Evolutionary conservation across 768 basidiomycete genomes (phyloP).

Genomic region (Podaxis pistillaris): DNA sequence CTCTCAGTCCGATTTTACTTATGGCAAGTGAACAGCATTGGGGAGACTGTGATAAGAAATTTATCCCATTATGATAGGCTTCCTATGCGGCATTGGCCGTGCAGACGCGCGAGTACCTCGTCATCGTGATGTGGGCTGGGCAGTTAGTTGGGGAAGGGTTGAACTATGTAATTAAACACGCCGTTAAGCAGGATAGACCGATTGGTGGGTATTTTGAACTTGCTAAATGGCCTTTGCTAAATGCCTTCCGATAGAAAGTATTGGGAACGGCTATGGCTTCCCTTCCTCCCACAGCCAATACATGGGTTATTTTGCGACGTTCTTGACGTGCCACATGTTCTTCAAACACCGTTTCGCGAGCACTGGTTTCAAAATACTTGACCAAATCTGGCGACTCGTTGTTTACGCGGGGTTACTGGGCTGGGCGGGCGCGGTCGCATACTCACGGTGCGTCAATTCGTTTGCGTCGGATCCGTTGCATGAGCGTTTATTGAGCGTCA

Average conservation of each 20-base stretch:
- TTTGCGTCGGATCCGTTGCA: not conserved
- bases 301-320: conserved; percentile 85
- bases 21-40: conserved; percentile 45
- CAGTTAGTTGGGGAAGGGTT: conserved; percentile 70
- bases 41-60: not conserved
- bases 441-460: conserved; percentile 58
- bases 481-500: not conserved
- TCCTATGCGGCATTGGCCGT: conserved; percentile 76
- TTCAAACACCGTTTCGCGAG: conserved; percentile 64
- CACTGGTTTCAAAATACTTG: conserved; percentile 49
- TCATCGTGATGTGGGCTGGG: conserved; percentile 83
- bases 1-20: conserved; percentile 67
- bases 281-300: conserved; percentile 89
- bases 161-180: conserved; percentile 67
- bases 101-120: conserved; percentile 74
- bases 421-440: conserved; percentile 70
- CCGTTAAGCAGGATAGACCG: conserved; percentile 69
- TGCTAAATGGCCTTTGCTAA: not conserved
- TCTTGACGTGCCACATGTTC: conserved; percentile 70
- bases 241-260: conserved; percentile 36
- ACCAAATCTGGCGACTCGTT: conserved; percentile 43
- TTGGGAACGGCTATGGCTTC: conserved; percentile 79
- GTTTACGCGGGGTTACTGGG: conserved; percentile 49
- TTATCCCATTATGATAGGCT: conserved; percentile 42
- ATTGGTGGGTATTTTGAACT: conserved; percentile 39